phyloP scores from a whole-genome alignment of 345 rosid species.

The Bruguiera sexangula region DNA sequence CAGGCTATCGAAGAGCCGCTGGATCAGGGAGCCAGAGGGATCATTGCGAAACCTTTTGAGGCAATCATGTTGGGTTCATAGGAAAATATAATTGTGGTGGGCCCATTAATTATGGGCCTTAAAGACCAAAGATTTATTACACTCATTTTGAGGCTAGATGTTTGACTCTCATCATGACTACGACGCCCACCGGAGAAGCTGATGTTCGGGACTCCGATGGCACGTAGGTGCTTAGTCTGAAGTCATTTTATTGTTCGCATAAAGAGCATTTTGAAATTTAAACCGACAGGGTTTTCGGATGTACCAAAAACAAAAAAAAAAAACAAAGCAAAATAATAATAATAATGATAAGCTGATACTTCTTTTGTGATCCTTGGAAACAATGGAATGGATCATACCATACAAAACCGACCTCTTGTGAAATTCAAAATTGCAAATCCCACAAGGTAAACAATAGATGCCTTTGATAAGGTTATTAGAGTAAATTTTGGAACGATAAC shows the following conservation, averaged over 20 bases:
- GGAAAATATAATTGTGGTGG: not conserved
- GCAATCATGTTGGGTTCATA: not conserved
- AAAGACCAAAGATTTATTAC: constrained; percentile 29
- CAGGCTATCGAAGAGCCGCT: constrained; percentile 9
- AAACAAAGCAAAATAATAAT: too few relatives aligned
- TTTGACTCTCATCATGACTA: constrained; percentile 28
- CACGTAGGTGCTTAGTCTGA: constrained; percentile 4
- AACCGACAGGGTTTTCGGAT: not conserved
- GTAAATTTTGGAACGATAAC: too few relatives aligned
- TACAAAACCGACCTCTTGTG: too few relatives aligned
- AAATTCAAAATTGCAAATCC: too few relatives aligned
- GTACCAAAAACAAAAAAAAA: too few relatives aligned
- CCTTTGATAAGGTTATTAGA: too few relatives aligned
- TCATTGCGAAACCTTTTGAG: constrained; percentile 14
- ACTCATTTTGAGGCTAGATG: constrained; percentile 23
- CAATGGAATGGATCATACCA: too few relatives aligned
- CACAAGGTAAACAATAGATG: too few relatives aligned
- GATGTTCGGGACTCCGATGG: constrained; percentile 1
- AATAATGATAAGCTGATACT: too few relatives aligned
- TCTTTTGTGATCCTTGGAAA: too few relatives aligned
- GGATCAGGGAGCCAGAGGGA: constrained; percentile 22
- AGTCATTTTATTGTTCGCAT: constrained; percentile 1
- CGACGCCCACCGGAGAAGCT: constrained; percentile 8
- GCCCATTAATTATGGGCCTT: constrained; percentile 8
- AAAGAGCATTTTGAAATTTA: not conserved